Percentiles rank a stretch among this genome's conserved stretches.
These are phyloP conservation scores for Fusarium beomiforme DNA, from an alignment of 2,329 filamentous ascomycete genomes.

Conservation along the genomic window DNA sequence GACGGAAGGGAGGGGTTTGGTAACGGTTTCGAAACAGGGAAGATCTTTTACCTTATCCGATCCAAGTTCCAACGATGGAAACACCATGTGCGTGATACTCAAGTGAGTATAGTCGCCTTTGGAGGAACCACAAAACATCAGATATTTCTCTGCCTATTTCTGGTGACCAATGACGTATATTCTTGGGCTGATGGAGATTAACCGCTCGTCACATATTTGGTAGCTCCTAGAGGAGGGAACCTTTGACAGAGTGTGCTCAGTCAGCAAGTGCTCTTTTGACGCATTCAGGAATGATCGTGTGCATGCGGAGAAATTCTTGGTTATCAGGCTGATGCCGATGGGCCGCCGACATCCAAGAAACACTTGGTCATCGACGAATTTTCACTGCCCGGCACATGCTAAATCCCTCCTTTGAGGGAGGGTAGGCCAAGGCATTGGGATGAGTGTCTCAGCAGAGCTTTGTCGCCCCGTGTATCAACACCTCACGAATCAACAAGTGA, in stretches of 20 bases:
- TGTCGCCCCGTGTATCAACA: not conserved
- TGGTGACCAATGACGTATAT: constrained; percentile 26
- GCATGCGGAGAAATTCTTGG: constrained; percentile 24
- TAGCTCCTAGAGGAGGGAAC: not conserved
- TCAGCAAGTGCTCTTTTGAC: constrained; percentile 14
- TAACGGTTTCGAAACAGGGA: not conserved
- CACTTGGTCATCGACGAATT: not conserved
- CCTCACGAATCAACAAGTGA: not conserved
- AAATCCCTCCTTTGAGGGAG: constrained; percentile 25
- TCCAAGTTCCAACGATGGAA: constrained; percentile 4
- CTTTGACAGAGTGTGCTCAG: not conserved
- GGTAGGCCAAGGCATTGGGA: not conserved
- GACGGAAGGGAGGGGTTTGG: constrained; percentile 1
- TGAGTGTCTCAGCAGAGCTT: constrained; percentile 22
- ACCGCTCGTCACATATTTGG: constrained; percentile 10
- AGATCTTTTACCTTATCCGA: not conserved
- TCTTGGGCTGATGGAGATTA: not conserved
- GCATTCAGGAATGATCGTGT: constrained; percentile 21
- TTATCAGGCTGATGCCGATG: not conserved
- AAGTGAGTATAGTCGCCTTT: constrained; percentile 17
- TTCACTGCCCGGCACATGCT: not conserved
- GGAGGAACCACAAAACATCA: constrained; percentile 11
- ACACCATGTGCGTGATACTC: constrained; percentile 6
- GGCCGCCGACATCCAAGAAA: not conserved
- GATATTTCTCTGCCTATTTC: constrained; percentile 2